A percentile compares a stretch with the other conserved stretches of the same genome.
Conservation (phyloP, 31 red algal species). For the Porphyra umbilicalis region DNA sequence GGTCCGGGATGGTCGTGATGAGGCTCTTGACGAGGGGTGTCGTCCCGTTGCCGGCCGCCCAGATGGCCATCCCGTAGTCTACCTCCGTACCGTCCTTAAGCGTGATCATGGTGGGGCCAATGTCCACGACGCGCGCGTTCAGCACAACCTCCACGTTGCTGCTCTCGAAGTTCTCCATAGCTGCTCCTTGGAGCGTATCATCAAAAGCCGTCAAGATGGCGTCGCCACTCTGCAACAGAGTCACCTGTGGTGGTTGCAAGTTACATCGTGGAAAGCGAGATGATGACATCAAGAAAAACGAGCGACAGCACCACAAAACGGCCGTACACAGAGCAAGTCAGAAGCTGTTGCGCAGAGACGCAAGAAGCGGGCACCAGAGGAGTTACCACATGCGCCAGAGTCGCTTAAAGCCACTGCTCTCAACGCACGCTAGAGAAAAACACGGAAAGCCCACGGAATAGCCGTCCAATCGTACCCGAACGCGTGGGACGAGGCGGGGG, state of each 20-base stretch:
- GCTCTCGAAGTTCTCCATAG: constrained; percentile 51
- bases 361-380: no score
- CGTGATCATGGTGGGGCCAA: constrained; percentile 21
- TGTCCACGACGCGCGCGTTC: constrained; percentile 36
- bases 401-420: no score
- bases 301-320: background rate
- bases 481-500: constrained; percentile 11
- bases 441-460: background rate
- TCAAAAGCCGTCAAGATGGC: constrained; percentile 83
- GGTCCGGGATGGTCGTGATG: constrained; percentile 24
- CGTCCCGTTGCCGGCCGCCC: constrained; percentile 86
- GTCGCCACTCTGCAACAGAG: constrained; percentile 57
- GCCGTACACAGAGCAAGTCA: background rate
- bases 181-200: constrained; percentile 51
- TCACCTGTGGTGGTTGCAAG: constrained; percentile 9
- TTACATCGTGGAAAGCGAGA: background rate
- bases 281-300: background rate
- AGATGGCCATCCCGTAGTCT: constrained; percentile 67
- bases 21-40: constrained; percentile 48
- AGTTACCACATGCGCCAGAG: no score
- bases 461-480: background rate
- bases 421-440: background rate
- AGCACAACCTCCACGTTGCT: constrained; percentile 53
- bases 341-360: background rate
- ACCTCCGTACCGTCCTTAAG: constrained; percentile 45